Base-by-base conservation (phyloP, 495 filamentous ascomycete species). In the Talaromyces borbonicus region DNA sequence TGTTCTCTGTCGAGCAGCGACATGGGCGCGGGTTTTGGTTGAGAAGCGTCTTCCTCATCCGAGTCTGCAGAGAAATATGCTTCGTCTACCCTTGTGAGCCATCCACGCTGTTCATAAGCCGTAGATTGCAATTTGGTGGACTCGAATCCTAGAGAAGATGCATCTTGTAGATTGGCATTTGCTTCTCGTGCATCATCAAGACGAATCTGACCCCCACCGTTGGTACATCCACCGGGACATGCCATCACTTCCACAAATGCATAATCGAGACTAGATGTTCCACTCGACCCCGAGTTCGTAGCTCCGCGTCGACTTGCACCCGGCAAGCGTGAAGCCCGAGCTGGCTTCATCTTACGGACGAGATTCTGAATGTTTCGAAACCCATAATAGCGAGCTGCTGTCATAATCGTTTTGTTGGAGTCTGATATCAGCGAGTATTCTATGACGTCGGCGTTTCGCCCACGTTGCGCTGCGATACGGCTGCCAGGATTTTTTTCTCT, bases 351-450 rank as follows among this genome's bases (percentile, higher is more conserved):
- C 47, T 84, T 79, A 4, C 92, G 77, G 22, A 98, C 93, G 12
- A 98, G 74, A 52, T 98, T 98, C 60, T 96, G 90, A 50, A 98
- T 98, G 53, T 98, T 98, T 25, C 90, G 75, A 68, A 97, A 98
- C 2, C 92, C 92, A 57, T 97, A 98, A 56, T 88, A 97, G 41
- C 92, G 79, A 14, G 89, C 89, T 22, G 87, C 81, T 54, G 80
- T 85, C 67, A 95, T 77, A 9, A 94, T 54, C 1, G 73, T 62
- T 33, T 79, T 65, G 1, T 76, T 77, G 1, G 67, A 66, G 22
- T 64, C 41, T 2, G 65, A 65, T 27, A 73, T 66, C 29, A 95
- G 67, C 4, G 73, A 64, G 57, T 88, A 95, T 39, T 97, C 93
- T 12, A 85, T 72, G 2, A 96, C 88, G 54, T 98, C 92, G 23